These are phyloP conservation scores for Zalaria obscura DNA, from an alignment of 2,329 filamentous ascomycete genomes.

Conservation along the genomic window DNA sequence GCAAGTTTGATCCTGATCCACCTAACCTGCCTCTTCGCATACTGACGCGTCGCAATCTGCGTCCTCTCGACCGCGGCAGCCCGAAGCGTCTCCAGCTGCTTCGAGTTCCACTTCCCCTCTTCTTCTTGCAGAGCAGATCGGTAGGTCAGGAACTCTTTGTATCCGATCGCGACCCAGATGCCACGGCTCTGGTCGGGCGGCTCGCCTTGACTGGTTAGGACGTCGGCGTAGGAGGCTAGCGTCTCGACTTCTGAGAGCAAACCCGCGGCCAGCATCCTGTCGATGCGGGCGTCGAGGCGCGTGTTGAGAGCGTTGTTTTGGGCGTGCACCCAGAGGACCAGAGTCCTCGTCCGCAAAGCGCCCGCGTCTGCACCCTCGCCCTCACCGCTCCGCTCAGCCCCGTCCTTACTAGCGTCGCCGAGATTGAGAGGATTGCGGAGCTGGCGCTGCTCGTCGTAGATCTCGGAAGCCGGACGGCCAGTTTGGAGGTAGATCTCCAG, in stretches of 20 bases:
- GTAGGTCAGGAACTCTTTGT: slow-evolving; percentile 76
- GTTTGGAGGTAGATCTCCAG: slow-evolving; percentile 81
- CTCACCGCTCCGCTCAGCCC: neutral
- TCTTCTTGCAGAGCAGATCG: slow-evolving; percentile 24
- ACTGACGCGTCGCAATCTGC: slow-evolving; percentile 72
- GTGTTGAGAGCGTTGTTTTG: slow-evolving; percentile 51
- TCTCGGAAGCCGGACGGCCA: slow-evolving; percentile 66
- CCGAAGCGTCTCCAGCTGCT: slow-evolving; percentile 42
- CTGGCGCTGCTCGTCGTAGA: slow-evolving; percentile 62
- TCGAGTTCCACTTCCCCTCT: slow-evolving; percentile 17
- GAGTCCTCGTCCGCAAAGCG: slow-evolving; percentile 32
- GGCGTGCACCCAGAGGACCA: slow-evolving; percentile 82
- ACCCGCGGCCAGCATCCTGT: slow-evolving; percentile 63
- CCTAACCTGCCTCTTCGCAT: slow-evolving; percentile 68
- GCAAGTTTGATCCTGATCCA: slow-evolving; percentile 82
- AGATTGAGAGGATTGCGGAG: neutral
- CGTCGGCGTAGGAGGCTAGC: slow-evolving; percentile 34
- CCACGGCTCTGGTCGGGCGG: slow-evolving; percentile 60
- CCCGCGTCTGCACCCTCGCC: neutral
- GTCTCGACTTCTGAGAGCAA: slow-evolving; percentile 47
- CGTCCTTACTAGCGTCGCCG: slow-evolving; percentile 6
- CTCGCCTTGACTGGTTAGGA: slow-evolving; percentile 32
- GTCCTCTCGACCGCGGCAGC: slow-evolving; percentile 54
- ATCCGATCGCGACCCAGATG: slow-evolving; percentile 95
- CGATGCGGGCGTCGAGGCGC: slow-evolving; percentile 63